phyloP scores from a whole-genome alignment of 345 rosid species.

The Melastoma malabathricum region DNA sequence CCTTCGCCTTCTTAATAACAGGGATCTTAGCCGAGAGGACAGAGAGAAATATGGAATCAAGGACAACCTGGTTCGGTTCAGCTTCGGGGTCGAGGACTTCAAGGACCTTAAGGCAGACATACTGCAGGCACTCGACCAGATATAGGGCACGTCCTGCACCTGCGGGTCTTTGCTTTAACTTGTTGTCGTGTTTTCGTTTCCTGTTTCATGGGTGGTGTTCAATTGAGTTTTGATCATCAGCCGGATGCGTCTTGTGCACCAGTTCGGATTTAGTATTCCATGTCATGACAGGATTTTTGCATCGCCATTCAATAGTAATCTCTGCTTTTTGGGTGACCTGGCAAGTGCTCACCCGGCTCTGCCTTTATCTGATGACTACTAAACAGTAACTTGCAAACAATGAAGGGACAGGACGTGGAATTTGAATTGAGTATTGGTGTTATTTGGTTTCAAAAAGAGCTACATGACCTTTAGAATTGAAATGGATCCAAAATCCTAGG shows the following conservation, averaged over 20 bases:
- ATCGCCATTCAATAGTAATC: too few species aligned
- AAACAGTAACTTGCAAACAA: too few species aligned
- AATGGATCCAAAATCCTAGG: too few species aligned
- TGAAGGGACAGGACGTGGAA: too few species aligned
- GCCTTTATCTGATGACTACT: too few species aligned
- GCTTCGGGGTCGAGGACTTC: constrained; percentile 90
- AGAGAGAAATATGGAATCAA: constrained; percentile 65
- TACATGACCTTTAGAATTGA: too few species aligned
- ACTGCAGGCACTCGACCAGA: constrained; percentile 76
- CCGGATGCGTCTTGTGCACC: constrained; percentile 1
- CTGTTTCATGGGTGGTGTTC: constrained; percentile 7
- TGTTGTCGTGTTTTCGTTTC: neutral
- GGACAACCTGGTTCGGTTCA: constrained; percentile 89
- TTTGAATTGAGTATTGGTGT: too few species aligned
- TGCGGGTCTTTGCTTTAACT: neutral
- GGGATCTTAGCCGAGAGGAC: constrained; percentile 78
- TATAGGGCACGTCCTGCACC: constrained; percentile 10
- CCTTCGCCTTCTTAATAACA: constrained; percentile 12
- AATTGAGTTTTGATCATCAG: constrained; percentile 8
- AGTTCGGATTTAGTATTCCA: constrained; percentile 2
- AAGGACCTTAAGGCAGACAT: constrained; percentile 82
- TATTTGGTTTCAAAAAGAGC: too few species aligned
- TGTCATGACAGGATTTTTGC: too few species aligned
- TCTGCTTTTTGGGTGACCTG: too few species aligned
- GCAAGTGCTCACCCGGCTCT: too few species aligned